Base-by-base conservation (phyloP, 2,329 filamentous ascomycete genomes). In the Sclerotinia nivalis region DNA sequence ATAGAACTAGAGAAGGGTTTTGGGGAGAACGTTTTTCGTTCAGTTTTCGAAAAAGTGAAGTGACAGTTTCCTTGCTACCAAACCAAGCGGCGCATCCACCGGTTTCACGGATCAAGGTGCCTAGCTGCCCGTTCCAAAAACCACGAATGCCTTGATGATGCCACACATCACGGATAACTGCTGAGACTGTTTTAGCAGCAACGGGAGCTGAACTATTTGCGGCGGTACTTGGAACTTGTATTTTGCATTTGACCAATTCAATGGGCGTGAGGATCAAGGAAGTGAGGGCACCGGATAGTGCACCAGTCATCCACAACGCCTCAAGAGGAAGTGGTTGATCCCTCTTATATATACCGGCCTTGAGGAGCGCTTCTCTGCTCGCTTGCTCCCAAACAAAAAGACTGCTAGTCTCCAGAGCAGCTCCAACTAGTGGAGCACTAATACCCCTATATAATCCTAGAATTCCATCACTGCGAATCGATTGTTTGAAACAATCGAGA, bases 211-310 rank as follows among this genome's bases (percentile, higher is more conserved):
- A 83, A 34, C 82, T 81, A 1, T 82, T 79, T 9, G 77, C 71
- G 0, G 78, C 68, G 28, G 70, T 69, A 22, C 76, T 77, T 13
- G 86, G 93, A 0, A 95, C 94, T 80, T 99, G 96, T 82, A 99
- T 97, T 81, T 96, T 96, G 86, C 96, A 99, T 82, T 99, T 99
- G 79, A 99, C 92, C 66, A 99, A 87, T 82, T 99, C 96, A 74
- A 99, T 93, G 0, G 96, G 96, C 0, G 96, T 99, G 72, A 99
- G 87, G 45, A 97, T 88, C 61, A 97, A 85, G 0, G 93, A 97
- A 0, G 96, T 97, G 77, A 97, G 91, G 52, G 92, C 91, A 47
- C 96, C 96, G 1, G 94, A 91, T 70, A 93, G 90, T 62, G 92
- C 95, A 60, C 96, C 96, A 25, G 93, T 96, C 66, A 89, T 82